phyloP scores from a whole-genome alignment of 1,284 basidiomycete genomes.

The Schizophyllum amplum region DNA sequence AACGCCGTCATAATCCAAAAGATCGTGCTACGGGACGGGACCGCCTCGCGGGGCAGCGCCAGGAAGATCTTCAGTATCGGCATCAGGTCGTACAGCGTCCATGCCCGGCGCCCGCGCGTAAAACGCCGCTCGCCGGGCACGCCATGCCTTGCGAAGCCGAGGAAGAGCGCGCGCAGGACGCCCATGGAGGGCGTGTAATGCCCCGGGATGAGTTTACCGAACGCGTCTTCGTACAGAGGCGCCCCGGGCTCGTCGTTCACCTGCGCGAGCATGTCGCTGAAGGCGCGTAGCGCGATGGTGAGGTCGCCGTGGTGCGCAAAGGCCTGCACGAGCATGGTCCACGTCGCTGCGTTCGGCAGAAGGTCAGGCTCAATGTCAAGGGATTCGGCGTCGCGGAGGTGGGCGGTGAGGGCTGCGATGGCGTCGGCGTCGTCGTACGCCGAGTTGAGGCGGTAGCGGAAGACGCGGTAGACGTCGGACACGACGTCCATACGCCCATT shows the following conservation, averaged over 20 bases:
- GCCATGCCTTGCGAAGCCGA: conserved; percentile 66
- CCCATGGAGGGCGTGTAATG: conserved; percentile 38
- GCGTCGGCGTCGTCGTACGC: conserved; percentile 15
- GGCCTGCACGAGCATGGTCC: conserved; percentile 58
- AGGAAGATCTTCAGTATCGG: conserved; percentile 54
- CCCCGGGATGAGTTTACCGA: conserved; percentile 18
- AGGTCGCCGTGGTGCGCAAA: conserved; percentile 69
- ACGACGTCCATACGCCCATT: conserved; percentile 48
- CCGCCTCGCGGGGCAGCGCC: conserved; percentile 32
- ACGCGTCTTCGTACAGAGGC: conserved; percentile 18
- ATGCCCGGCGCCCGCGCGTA: conserved; percentile 19
- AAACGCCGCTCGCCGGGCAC: conserved; percentile 10
- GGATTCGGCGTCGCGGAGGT: conserved; percentile 31
- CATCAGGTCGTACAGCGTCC: conserved; percentile 50
- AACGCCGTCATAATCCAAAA: conserved; percentile 64
- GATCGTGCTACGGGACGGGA: conserved; percentile 37
- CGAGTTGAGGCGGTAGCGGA: conserved; percentile 42
- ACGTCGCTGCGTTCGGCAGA: conserved; percentile 58
- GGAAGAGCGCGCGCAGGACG: conserved; percentile 66
- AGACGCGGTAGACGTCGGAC: conserved; percentile 50
- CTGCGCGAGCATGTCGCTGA: conserved; percentile 64
- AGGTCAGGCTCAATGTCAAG: conserved; percentile 37
- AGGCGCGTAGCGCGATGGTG: conserved; percentile 43
- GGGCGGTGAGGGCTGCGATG: conserved; percentile 24
- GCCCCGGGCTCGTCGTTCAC: conserved; percentile 29